Conservation (phyloP, 1,284 basidiomycete genomes). For the Gomphus sp. region DNA sequence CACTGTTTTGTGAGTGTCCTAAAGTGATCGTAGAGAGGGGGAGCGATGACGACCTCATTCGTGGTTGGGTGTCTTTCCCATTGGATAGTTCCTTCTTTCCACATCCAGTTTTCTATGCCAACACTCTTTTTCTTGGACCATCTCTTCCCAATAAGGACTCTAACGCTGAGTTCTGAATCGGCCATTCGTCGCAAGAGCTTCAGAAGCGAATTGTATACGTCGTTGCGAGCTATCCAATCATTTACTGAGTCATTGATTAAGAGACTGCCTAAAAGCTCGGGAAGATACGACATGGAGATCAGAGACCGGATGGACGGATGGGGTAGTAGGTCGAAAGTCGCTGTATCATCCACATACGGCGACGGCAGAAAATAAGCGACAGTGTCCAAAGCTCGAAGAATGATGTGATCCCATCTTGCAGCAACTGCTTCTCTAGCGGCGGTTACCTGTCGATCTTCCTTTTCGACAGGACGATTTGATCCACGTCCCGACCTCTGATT, state of each 20-base stretch:
- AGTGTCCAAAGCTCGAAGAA: constrained; percentile 29
- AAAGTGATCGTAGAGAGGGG: constrained; percentile 42
- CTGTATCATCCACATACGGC: constrained; percentile 32
- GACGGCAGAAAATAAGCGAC: constrained; percentile 34
- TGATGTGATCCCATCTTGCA: constrained; percentile 31
- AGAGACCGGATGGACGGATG: constrained; percentile 33
- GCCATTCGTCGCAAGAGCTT: constrained; percentile 37
- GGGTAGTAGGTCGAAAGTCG: constrained; percentile 40
- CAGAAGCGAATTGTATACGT: constrained; percentile 40
- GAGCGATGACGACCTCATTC: constrained; percentile 21
- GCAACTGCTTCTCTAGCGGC: not conserved
- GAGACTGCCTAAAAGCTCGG: constrained; percentile 34
- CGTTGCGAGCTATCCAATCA: constrained; percentile 40
- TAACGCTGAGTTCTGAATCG: constrained; percentile 41
- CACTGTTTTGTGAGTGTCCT: constrained; percentile 43
- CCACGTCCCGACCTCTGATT: constrained; percentile 3
- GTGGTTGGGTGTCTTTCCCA: constrained; percentile 25
- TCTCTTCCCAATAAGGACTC: constrained; percentile 31
- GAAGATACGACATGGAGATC: constrained; percentile 35
- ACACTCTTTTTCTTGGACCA: constrained; percentile 29
- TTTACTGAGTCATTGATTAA: constrained; percentile 46
- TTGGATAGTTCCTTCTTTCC: constrained; percentile 30
- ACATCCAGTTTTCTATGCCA: constrained; percentile 41
- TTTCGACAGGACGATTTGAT: not conserved
- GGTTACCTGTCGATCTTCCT: constrained; percentile 11